These are phyloP conservation scores for Phialophora verrucosa DNA, from an alignment of 2,329 filamentous ascomycete genomes.

Conservation along the genomic window DNA sequence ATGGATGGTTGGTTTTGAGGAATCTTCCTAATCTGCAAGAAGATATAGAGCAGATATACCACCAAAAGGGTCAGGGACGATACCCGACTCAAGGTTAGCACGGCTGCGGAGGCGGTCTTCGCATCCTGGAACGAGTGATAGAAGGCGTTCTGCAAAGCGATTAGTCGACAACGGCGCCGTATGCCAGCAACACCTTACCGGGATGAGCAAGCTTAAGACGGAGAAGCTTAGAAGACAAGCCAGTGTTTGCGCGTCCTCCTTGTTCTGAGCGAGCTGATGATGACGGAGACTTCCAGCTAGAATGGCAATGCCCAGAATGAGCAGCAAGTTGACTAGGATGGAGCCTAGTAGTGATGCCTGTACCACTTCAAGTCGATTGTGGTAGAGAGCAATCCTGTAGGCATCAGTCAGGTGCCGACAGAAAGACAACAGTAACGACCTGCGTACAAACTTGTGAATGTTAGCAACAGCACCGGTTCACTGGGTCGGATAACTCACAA, in stretches of 20 bases:
- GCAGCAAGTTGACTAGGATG: conserved; percentile 89
- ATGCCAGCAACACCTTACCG: conserved; percentile 44
- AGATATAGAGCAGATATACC: conserved; percentile 76
- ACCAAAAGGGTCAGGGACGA: conserved; percentile 75
- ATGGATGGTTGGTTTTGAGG: conserved; percentile 1
- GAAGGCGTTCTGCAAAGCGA: conserved; percentile 20
- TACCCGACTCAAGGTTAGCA: conserved; percentile 52
- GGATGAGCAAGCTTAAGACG: conserved; percentile 82
- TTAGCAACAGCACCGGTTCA: background rate
- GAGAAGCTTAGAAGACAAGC: conserved; percentile 78
- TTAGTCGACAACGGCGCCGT: conserved; percentile 13
- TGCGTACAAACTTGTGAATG: conserved; percentile 8
- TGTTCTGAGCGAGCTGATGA: conserved; percentile 84
- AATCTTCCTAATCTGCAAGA: conserved; percentile 75
- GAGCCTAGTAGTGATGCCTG: conserved; percentile 96
- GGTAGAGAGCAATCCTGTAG: conserved; percentile 73
- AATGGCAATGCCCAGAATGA: conserved; percentile 85
- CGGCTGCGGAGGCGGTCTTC: conserved; percentile 12
- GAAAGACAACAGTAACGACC: background rate
- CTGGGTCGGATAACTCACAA: conserved; percentile 13
- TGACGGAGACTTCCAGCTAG: conserved; percentile 76
- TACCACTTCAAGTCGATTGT: conserved; percentile 79
- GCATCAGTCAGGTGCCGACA: conserved; percentile 3
- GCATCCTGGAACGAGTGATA: conserved; percentile 23
- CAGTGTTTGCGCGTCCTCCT: conserved; percentile 86